Evolutionary conservation across 2,329 filamentous ascomycete genomes (phyloP), one percentile per base, ranked within the genome.

Genomic region (Simplicillium aogashimaense): DNA sequence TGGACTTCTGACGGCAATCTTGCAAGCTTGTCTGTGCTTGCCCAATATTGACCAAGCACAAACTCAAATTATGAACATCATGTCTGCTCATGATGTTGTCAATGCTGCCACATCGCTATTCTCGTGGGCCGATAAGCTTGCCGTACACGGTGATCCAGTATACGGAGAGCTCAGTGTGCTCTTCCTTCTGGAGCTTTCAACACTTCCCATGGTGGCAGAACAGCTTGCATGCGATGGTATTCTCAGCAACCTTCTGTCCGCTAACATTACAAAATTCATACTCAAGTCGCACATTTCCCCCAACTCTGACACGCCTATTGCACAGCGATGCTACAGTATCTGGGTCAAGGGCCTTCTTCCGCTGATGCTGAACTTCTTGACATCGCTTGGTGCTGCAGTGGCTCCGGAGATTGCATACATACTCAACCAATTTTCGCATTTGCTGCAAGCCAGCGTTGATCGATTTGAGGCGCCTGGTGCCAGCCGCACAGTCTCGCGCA

Each of bases 151-250:
- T 20, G 90, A 97, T 55, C 90, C 92, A 0, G 70, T 97, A 25
- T 97, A 95, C 58, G 92, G 89, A 47, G 89, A 95, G 56, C 75
- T 95, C n/a, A 86, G 85, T 52, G 74, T 95, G 32, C 72, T 89
- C 18, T 94, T 97, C 60, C 72, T 98, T 12, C 77, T 95, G 16
- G 86, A 94, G 49, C 73, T 98, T 11, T 95, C 89, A 1, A 81
- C 78, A 12, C 72, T 97, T 12, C 83, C 85, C 0, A 63, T 77
- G 14, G 72, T 97, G 38, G 90, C 92, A 3, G 90, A 97, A 57
- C 84, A 92, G 47, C 78, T 98, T 50, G 92, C 90, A 1, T 81
- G 87, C 32, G 87, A 95, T 51, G 88, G 85, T 28, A 70, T 95
- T 12, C 73, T 98, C 6, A 78, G 81, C 50, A 83, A 86, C 45